These are phyloP conservation scores for Barnettozyma californica DNA, from an alignment of 805 yeast species.

Conservation along the genomic window DNA sequence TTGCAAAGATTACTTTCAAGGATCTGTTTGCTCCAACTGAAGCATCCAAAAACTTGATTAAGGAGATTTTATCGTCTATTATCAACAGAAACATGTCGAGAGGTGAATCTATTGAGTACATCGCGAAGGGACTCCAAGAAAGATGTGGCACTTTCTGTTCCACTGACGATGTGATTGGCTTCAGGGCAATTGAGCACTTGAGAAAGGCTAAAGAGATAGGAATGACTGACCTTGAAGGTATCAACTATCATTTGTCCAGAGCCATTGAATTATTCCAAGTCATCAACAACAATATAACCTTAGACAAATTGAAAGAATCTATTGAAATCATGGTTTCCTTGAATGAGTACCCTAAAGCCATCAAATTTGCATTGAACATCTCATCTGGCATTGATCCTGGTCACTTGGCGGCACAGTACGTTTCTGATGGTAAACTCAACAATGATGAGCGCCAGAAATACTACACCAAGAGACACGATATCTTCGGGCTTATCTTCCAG, in stretches of 20 bases:
- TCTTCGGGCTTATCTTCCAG: conserved; percentile 72
- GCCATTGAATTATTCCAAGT: conserved; percentile 74
- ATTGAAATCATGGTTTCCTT: conserved; percentile 71
- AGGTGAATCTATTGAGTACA: conserved; percentile 90
- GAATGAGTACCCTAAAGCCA: conserved; percentile 79
- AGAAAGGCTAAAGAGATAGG: conserved; percentile 80
- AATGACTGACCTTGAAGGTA: conserved; percentile 63
- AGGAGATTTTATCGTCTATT: conserved; percentile 82
- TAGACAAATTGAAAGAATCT: conserved; percentile 79
- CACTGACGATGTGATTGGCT: conserved; percentile 85
- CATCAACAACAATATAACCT: conserved; percentile 70
- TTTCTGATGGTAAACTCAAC: conserved; percentile 43
- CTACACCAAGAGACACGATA: conserved; percentile 47
- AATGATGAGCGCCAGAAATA: conserved; percentile 47
- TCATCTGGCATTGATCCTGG: conserved; percentile 65
- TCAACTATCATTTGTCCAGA: conserved; percentile 58
- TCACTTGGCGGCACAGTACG: conserved; percentile 51
- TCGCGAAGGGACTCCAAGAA: conserved; percentile 83
- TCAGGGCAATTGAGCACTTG: conserved; percentile 88
- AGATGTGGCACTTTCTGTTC: conserved; percentile 95
- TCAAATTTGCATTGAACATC: conserved; percentile 72
- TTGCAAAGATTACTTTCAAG: conserved; percentile 62
- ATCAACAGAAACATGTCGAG: conserved; percentile 82
- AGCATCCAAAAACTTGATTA: conserved; percentile 51
- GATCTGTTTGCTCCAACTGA: conserved; percentile 72